Evolutionary conservation across 2,329 filamentous ascomycete genomes (phyloP).

Genomic region (Colletotrichum lindemuthianum): DNA sequence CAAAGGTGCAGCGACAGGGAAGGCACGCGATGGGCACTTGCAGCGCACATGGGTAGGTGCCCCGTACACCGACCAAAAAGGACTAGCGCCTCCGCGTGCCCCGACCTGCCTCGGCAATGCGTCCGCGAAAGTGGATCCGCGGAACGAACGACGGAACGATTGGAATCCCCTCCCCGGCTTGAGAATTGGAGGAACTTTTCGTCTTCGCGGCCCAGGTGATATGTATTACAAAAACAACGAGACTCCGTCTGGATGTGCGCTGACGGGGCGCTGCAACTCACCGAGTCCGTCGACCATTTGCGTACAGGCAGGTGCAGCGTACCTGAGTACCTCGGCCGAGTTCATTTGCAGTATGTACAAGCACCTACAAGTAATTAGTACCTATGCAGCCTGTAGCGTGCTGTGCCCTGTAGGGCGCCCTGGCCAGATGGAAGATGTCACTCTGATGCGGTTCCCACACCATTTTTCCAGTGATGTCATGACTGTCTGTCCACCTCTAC

Average conservation of each 20-base stretch:
- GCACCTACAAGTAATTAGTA: background rate
- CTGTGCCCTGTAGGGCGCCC: background rate
- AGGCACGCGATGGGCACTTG: too few relatives aligned
- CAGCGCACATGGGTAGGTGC: too few relatives aligned
- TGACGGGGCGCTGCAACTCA: too few relatives aligned
- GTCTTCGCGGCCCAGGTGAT: background rate
- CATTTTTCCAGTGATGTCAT: conserved; percentile 29
- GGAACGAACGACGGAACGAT: conserved; percentile 14
- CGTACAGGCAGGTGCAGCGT: background rate
- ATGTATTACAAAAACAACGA: too few relatives aligned
- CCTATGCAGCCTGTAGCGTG: background rate
- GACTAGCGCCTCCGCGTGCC: too few relatives aligned
- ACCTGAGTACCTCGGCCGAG: conserved; percentile 18
- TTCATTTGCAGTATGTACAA: background rate
- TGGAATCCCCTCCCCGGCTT: conserved; percentile 10
- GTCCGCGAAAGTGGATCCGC: conserved; percentile 4
- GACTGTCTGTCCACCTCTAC: background rate
- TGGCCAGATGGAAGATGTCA: conserved; percentile 26
- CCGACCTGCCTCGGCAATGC: conserved; percentile 16
- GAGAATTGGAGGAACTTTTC: conserved; percentile 2
- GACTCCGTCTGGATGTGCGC: too few relatives aligned
- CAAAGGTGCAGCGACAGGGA: too few relatives aligned
- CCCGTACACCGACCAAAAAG: too few relatives aligned
- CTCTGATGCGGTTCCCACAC: conserved; percentile 31
- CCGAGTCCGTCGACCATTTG: background rate